Evolutionary conservation across 2,329 filamentous ascomycete species (phyloP).

Genomic region (Penicillium capsulatum): DNA sequence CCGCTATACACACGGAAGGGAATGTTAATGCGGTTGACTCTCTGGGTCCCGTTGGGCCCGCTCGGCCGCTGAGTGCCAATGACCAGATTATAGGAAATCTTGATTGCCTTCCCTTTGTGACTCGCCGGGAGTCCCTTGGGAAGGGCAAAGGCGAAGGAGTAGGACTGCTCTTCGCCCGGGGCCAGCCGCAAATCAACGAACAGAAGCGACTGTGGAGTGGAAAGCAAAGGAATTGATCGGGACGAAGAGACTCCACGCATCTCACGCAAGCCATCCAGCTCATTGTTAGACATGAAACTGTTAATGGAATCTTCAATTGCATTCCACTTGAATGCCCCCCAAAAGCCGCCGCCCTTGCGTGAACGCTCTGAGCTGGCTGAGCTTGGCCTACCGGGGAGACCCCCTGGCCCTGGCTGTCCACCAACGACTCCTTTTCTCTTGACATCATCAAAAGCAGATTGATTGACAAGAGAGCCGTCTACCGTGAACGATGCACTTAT

Average conservation of each 20-base stretch:
- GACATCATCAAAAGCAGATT: constrained; percentile 87
- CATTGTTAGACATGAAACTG: constrained; percentile 77
- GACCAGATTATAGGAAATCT: constrained; percentile 84
- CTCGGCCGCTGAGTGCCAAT: constrained; percentile 87
- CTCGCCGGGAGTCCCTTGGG: constrained; percentile 86
- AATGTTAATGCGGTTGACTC: constrained; percentile 83
- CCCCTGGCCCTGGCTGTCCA: constrained; percentile 74
- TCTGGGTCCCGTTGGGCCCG: constrained; percentile 68
- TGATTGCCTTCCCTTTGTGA: constrained; percentile 87
- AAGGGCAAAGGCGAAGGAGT: constrained; percentile 79
- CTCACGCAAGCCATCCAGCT: constrained; percentile 89
- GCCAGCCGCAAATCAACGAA: constrained; percentile 88
- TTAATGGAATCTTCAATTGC: constrained; percentile 82
- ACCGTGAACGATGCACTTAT: constrained; percentile 87
- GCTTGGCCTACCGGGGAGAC: constrained; percentile 58
- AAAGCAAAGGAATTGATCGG: constrained; percentile 84
- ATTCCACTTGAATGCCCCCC: constrained; percentile 82
- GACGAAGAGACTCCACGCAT: constrained; percentile 86
- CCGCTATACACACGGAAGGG: constrained; percentile 91
- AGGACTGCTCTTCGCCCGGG: constrained; percentile 83
- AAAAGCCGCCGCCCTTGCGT: constrained; percentile 69
- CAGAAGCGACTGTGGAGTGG: constrained; percentile 88
- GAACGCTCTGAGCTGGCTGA: constrained; percentile 27
- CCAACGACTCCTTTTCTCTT: constrained; percentile 90
- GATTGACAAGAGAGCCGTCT: constrained; percentile 85